A percentile compares a stretch with the other conserved stretches of the same genome.
Evolutionary conservation across 768 basidiomycete species (phyloP).

Genomic region (Termitomyces sp.): DNA sequence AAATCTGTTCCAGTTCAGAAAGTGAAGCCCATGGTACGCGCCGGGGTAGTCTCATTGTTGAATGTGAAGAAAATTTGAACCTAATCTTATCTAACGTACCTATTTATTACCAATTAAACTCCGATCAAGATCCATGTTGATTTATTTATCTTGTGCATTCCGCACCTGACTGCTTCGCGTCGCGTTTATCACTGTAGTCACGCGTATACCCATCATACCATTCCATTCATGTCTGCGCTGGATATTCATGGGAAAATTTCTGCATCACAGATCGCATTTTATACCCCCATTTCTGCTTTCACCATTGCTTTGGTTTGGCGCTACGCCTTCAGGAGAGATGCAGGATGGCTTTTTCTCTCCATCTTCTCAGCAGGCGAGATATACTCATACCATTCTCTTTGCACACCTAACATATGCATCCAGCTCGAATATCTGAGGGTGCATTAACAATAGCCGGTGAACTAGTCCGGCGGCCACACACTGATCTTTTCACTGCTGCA

Average conservation of each 20-base stretch:
- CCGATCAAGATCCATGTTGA: conserved; percentile 19
- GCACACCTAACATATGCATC: not conserved
- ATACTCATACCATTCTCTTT: not conserved
- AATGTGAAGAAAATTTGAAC: conserved; percentile 10
- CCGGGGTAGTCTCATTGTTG: conserved; percentile 64
- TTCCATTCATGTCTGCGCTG: conserved; percentile 33
- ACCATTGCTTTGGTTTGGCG: conserved; percentile 40
- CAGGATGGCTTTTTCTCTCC: conserved; percentile 65
- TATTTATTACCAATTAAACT: conserved; percentile 1
- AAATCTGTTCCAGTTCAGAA: conserved; percentile 70
- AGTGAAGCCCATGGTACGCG: conserved; percentile 75
- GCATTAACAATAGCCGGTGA: conserved; percentile 55
- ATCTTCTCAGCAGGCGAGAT: conserved; percentile 53
- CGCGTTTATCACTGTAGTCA: conserved; percentile 6
- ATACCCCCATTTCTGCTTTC: conserved; percentile 48
- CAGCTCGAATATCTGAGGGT: conserved; percentile 56
- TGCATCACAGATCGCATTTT: conserved; percentile 54
- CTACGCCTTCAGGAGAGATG: conserved; percentile 54
- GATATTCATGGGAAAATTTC: conserved; percentile 48
- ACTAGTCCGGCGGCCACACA: conserved; percentile 29
- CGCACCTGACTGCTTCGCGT: conserved; percentile 9
- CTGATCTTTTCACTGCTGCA: conserved; percentile 46
- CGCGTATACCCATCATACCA: conserved; percentile 12
- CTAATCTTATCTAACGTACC: conserved; percentile 14
- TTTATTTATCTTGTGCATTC: conserved; percentile 1